Evolutionary conservation across 2,329 filamentous ascomycete genomes (phyloP).

Genomic region (Colletotrichum sp.): DNA sequence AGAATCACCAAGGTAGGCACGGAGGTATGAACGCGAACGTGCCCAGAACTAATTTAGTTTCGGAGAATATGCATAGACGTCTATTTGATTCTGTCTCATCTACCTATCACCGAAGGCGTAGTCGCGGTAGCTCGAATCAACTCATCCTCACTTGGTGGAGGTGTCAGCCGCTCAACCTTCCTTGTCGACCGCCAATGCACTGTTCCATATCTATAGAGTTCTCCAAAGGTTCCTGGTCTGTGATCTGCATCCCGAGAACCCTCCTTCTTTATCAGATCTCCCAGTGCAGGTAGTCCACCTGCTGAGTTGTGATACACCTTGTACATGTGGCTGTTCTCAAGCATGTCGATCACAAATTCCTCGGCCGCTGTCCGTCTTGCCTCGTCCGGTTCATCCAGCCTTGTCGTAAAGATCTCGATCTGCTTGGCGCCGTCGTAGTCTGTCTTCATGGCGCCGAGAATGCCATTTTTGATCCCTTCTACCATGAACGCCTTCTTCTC

Average conservation of each 20-base stretch:
- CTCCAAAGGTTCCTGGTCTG: constrained; percentile 36
- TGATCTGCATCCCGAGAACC: constrained; percentile 30
- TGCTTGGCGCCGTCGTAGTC: constrained; percentile 31
- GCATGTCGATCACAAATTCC: constrained; percentile 35
- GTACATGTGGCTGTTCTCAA: constrained; percentile 39
- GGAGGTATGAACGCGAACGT: not conserved
- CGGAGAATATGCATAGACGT: rapidly evolving
- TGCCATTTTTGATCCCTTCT: constrained; percentile 34
- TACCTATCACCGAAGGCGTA: not conserved
- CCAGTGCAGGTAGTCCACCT: constrained; percentile 31
- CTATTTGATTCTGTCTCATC: not conserved
- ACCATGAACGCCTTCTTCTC: constrained; percentile 35
- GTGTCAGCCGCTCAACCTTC: constrained; percentile 28
- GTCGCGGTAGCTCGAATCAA: constrained; percentile 27
- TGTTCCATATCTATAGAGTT: constrained; percentile 38
- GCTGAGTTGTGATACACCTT: constrained; percentile 42
- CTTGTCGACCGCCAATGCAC: constrained; percentile 36
- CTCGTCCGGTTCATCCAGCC: constrained; percentile 33
- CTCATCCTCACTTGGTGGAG: constrained; percentile 26
- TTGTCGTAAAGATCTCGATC: constrained; percentile 34
- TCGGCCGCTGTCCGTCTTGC: constrained; percentile 30
- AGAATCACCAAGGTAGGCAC: not conserved
- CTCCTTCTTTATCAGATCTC: constrained; percentile 34
- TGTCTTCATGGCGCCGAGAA: constrained; percentile 35
- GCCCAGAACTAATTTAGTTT: rapidly evolving